Evolutionary conservation across 1,284 basidiomycete genomes (phyloP).

Genomic region (Ganoderma meredithae): DNA sequence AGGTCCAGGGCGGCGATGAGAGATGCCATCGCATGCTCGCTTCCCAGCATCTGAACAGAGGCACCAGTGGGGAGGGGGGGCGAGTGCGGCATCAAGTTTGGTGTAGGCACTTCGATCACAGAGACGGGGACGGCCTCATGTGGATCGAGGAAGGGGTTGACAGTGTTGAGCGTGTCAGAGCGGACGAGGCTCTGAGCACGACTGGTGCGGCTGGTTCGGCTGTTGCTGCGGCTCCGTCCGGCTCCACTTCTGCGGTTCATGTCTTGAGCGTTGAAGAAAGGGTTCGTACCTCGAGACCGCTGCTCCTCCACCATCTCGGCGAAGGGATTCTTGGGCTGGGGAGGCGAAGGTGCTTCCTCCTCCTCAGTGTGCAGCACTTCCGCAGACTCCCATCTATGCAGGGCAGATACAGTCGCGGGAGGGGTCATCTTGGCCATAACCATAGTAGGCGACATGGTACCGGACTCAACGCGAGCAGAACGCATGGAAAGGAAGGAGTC

Average conservation of each 20-base stretch:
- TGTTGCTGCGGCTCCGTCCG: constrained; percentile 40
- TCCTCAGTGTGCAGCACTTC: constrained; percentile 63
- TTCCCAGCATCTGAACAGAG: constrained; percentile 38
- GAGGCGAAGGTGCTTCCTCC: constrained; percentile 34
- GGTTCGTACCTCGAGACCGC: constrained; percentile 58
- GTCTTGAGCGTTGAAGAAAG: constrained; percentile 66
- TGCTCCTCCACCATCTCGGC: constrained; percentile 44
- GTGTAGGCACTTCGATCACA: constrained; percentile 22
- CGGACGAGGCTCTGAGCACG: constrained; percentile 32
- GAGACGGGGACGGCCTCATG: constrained; percentile 33
- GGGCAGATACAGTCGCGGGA: constrained; percentile 51
- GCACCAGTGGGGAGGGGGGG: constrained; percentile 36
- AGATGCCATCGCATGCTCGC: constrained; percentile 61
- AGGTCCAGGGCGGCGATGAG: constrained; percentile 69
- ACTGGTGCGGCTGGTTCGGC: constrained; percentile 34
- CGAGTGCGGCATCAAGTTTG: constrained; percentile 30
- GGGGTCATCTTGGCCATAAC: constrained; percentile 68
- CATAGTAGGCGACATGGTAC: constrained; percentile 50
- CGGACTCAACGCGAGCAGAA: constrained; percentile 51
- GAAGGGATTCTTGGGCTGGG: constrained; percentile 52
- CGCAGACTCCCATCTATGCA: constrained; percentile 75
- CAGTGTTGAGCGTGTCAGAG: constrained; percentile 24
- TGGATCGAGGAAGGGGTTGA: constrained; percentile 45
- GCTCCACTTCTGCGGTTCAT: constrained; percentile 30
- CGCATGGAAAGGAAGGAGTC: constrained; percentile 59